Base-by-base conservation (phyloP, 257 asterid genomes). In the Przewalskia tangutica region DNA sequence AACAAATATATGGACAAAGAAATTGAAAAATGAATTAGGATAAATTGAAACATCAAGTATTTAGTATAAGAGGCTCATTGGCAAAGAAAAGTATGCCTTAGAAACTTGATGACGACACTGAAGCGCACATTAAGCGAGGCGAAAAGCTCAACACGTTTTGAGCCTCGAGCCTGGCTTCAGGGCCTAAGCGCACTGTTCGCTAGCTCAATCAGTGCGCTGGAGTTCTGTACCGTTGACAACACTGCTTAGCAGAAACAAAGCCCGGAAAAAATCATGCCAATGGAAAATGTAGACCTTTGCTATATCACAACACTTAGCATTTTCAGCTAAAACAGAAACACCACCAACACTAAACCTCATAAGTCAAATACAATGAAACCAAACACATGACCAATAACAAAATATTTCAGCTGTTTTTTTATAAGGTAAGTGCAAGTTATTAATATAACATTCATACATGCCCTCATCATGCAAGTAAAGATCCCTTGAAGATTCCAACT, bases 221-320 rank as follows among this genome's bases (percentile, higher is more conserved):
- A n/a, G n/a, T n/a, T n/a, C n/a, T 27, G 32, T 2, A 27, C 32
- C 32, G 32, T 27, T 27, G 32, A 27, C 32, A 27, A 27, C 32
- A 27, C 32, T 27, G 32, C 1, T 27, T 27, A 65, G 17, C 54
- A 81, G 23, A 65, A 50, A 65, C 6, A n/a, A 68, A 20, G 11
- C 63, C 87, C 83, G 58, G 81, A 11, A 73, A 6, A 56, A 55
- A 38, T 23, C n/a, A 0, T 63, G 62, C 17, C 67, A 76, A 83
- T 66, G 50, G 51, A 14, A 75, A 59, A 18, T 38, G 48, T 44
- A 34, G 20, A 20, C 17, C 50, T 63, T 80, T 54, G 48, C 5
- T 44, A 27, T 4, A 80, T 42, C 82, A 73, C 44, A 75, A 75
- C 59, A 63, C 36, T 13, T 17, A 14, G 13, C 58, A 8, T 46